Conservation (phyloP, 768 basidiomycete species). For the Lactarius vividus region DNA sequence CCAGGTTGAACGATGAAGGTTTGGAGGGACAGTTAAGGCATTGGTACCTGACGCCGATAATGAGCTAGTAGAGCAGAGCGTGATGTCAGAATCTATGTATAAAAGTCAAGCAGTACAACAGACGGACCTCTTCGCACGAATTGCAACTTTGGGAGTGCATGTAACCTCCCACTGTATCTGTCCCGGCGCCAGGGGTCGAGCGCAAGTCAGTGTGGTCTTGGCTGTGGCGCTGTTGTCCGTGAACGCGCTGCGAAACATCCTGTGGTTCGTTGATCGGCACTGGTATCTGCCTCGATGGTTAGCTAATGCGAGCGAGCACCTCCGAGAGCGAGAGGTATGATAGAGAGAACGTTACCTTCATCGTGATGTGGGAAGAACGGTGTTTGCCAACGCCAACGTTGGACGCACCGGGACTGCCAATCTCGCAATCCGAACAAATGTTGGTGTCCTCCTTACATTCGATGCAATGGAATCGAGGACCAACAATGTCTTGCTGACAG, state of each 20-base stretch:
- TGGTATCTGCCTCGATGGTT: slow-evolving; percentile 60
- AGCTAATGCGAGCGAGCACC: background rate
- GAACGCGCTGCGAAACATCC: slow-evolving; percentile 38
- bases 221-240: slow-evolving; percentile 9
- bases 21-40: slow-evolving; percentile 85
- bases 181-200: slow-evolving; percentile 8
- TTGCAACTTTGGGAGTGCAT: slow-evolving; percentile 25
- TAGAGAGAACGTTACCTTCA: slow-evolving; percentile 65
- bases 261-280: slow-evolving; percentile 79
- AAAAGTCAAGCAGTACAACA: background rate
- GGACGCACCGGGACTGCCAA: slow-evolving; percentile 63
- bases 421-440: slow-evolving; percentile 85
- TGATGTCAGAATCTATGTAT: background rate
- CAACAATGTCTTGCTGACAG: slow-evolving; percentile 85
- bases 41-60: slow-evolving; percentile 80
- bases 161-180: background rate
- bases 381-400: slow-evolving; percentile 84
- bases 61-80: slow-evolving; percentile 44
- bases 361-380: slow-evolving; percentile 83
- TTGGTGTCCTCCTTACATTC: slow-evolving; percentile 62
- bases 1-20: slow-evolving; percentile 69
- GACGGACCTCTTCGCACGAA: slow-evolving; percentile 16
- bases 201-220: slow-evolving; percentile 5
- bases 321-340: background rate
- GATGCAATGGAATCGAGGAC: slow-evolving; percentile 91